Percentiles rank a stretch among this genome's conserved stretches.
Evolutionary conservation across 495 filamentous ascomycete species (phyloP).

Genomic region (Chaetomium tenue): DNA sequence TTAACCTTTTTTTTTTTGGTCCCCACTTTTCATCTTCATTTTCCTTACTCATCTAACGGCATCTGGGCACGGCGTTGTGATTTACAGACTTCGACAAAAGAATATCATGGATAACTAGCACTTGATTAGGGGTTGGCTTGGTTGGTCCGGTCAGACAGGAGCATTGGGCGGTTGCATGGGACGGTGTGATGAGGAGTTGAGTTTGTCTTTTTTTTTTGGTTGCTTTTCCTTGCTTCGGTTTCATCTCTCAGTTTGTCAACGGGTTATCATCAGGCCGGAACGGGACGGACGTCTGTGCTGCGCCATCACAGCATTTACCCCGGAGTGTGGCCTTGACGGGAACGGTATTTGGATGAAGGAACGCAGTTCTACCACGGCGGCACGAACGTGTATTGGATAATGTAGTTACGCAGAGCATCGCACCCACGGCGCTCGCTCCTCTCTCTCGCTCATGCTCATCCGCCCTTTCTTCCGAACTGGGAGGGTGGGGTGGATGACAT

Average conservation of each 20-base stretch:
- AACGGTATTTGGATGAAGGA: neutral
- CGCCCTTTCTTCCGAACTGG: neutral
- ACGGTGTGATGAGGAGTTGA: conserved; percentile 17
- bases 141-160: neutral
- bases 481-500: neutral
- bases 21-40: neutral
- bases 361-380: neutral
- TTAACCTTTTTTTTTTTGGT: neutral
- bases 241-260: neutral
- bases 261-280: neutral
- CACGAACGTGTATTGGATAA: conserved; percentile 16
- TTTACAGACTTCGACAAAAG: conserved; percentile 3
- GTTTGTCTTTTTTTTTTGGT: neutral
- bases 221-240: neutral
- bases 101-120: neutral
- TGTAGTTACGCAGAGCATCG: conserved; percentile 15
- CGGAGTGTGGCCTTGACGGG: neutral
- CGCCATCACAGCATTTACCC: neutral
- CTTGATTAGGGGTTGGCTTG: neutral
- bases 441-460: neutral
- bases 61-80: conserved; percentile 12
- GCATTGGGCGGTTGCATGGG: conserved; percentile 19
- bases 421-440: neutral
- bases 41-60: neutral
- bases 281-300: neutral